Conservation (phyloP, 139 green algal genomes). For the Tetradesmus obliquus region DNA sequence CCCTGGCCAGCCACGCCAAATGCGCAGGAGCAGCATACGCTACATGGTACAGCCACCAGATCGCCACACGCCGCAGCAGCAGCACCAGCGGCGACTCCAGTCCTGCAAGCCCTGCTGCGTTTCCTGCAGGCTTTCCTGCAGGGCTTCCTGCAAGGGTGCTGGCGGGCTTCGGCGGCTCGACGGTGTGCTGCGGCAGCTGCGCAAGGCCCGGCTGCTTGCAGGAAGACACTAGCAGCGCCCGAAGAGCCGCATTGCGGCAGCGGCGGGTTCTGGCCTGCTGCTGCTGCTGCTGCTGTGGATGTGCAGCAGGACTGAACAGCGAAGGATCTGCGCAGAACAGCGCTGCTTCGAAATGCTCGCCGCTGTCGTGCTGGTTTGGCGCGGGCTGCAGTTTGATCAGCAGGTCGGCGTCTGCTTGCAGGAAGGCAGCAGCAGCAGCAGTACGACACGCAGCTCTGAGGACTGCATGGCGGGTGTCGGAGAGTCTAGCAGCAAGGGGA, state of each 20-base stretch:
- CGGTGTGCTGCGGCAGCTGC: constrained; percentile 4
- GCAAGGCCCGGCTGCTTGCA: constrained; percentile 5
- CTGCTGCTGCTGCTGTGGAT: background rate
- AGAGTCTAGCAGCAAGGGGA: too few relatives aligned
- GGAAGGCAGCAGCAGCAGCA: background rate
- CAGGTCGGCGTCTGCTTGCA: background rate
- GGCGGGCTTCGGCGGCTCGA: background rate
- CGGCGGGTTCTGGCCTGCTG: background rate
- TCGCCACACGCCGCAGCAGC: constrained; percentile 19
- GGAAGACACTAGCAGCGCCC: background rate
- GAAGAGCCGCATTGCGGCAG: background rate
- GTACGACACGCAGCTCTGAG: background rate
- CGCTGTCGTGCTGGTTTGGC: background rate
- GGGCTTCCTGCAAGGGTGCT: background rate
- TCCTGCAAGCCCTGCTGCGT: background rate
- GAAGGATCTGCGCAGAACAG: background rate
- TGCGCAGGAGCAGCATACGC: background rate
- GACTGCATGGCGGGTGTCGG: too few relatives aligned
- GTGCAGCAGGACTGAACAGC: background rate
- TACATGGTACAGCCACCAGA: constrained; percentile 22
- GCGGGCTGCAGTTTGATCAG: background rate
- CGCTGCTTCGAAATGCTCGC: background rate
- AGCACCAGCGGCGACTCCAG: background rate
- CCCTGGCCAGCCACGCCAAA: background rate
- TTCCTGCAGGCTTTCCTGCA: background rate